phyloP scores from a whole-genome alignment of 148 eudicot genomes.

The Rhododendron williamsianum region DNA sequence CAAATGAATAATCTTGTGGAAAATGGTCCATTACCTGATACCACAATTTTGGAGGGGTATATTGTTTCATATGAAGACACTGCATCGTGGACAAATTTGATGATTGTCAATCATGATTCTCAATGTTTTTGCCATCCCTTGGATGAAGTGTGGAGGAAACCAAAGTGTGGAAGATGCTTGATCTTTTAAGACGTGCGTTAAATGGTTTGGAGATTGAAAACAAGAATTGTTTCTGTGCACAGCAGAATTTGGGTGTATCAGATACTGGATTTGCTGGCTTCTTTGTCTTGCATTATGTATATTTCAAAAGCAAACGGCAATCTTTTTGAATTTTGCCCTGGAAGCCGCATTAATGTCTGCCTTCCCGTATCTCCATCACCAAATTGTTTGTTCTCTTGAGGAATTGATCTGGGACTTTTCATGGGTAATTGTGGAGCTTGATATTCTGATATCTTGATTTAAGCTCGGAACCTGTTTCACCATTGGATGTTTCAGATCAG shows the following conservation, averaged over 20 bases:
- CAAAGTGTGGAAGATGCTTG: background rate
- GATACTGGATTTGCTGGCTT: conserved; percentile 1
- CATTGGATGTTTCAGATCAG: conserved; percentile 4
- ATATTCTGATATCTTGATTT: background rate
- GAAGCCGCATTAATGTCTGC: background rate
- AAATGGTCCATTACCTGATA: conserved; percentile 20
- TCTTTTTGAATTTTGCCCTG: background rate
- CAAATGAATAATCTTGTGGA: conserved; percentile 64
- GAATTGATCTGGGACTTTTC: conserved; percentile 1
- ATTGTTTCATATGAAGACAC: background rate
- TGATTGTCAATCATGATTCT: background rate
- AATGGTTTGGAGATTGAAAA: background rate
- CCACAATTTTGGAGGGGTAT: background rate
- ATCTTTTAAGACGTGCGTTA: background rate
- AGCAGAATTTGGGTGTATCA: background rate
- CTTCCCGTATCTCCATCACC: conserved; percentile 5
- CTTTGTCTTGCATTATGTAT: background rate
- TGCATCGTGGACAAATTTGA: conserved; percentile 2
- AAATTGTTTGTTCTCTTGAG: background rate
- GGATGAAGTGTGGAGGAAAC: conserved; percentile 1
- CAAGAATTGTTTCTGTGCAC: background rate
- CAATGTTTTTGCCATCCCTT: background rate
- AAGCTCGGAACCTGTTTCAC: background rate
- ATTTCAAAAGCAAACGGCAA: background rate
- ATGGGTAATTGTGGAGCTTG: conserved; percentile 5